Percentiles rank a stretch among this genome's conserved stretches.
phyloP scores from a whole-genome alignment of 768 basidiomycete genomes.

The Xanthoconium stramineum region DNA sequence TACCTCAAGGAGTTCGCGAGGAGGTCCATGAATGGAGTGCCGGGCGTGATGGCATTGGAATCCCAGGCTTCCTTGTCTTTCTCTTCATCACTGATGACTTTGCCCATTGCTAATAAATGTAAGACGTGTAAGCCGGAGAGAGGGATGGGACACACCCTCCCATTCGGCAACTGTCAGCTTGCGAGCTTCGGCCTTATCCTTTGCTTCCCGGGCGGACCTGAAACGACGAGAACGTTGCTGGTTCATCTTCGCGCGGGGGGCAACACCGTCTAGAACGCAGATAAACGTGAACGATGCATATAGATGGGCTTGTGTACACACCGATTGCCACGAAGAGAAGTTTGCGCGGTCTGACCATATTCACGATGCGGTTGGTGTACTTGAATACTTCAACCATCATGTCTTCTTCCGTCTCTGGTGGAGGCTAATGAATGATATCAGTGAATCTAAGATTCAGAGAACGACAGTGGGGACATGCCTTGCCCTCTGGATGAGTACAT shows the following conservation, averaged over 20 bases:
- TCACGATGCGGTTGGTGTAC: slow-evolving; percentile 96
- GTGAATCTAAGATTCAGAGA: not conserved
- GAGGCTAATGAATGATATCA: slow-evolving; percentile 52
- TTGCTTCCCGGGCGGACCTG: slow-evolving; percentile 90
- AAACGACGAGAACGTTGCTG: slow-evolving; percentile 98
- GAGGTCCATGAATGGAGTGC: slow-evolving; percentile 97
- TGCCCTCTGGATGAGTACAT: slow-evolving; percentile 98
- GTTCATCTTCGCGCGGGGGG: slow-evolving; percentile 99
- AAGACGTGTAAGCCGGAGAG: not conserved
- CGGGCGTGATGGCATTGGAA: slow-evolving; percentile 97
- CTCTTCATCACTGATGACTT: slow-evolving; percentile 75
- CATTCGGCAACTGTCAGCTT: slow-evolving; percentile 80
- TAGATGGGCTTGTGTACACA: slow-evolving; percentile 34
- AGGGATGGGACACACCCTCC: slow-evolving; percentile 56
- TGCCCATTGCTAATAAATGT: slow-evolving; percentile 77
- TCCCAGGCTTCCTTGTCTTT: slow-evolving; percentile 90
- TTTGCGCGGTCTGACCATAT: slow-evolving; percentile 94
- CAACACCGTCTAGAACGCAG: slow-evolving; percentile 78
- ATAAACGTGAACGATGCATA: not conserved
- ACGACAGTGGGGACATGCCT: slow-evolving; percentile 42
- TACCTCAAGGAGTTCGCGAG: slow-evolving; percentile 86
- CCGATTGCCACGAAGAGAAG: slow-evolving; percentile 98
- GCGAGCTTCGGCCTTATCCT: slow-evolving; percentile 86
- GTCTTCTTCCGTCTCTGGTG: slow-evolving; percentile 96
- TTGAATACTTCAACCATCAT: slow-evolving; percentile 99